These are phyloP conservation scores for Morella rubra DNA, from an alignment of 306 rosid genomes.

Conservation along the genomic window DNA sequence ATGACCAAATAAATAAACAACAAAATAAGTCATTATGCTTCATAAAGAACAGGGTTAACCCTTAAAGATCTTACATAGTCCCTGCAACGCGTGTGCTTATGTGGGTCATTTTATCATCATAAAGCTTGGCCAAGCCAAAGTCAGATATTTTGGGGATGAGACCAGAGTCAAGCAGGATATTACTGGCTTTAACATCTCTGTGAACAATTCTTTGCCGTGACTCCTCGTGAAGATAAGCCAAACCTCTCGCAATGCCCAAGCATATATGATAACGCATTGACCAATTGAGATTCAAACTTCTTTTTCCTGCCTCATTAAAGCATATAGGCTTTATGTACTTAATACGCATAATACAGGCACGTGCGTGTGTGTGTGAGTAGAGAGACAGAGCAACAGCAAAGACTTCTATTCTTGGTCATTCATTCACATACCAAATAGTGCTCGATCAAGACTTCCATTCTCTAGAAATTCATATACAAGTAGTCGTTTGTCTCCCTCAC, in stretches of 20 bases:
- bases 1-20: neutral
- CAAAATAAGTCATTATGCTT: neutral
- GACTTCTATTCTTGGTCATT: neutral
- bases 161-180: slow-evolving; percentile 62
- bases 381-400: neutral
- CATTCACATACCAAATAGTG: slow-evolving; percentile 58
- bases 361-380: no score
- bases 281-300: slow-evolving; percentile 52
- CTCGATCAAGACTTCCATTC: slow-evolving; percentile 85
- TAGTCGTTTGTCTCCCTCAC: slow-evolving; percentile 62
- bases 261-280: slow-evolving; percentile 61
- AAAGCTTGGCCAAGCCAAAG: slow-evolving; percentile 79
- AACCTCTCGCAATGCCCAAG: slow-evolving; percentile 71
- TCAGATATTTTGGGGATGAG: slow-evolving; percentile 75
- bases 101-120: slow-evolving; percentile 72
- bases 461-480: slow-evolving; percentile 81
- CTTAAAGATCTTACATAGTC: slow-evolving; percentile 60
- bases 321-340: neutral
- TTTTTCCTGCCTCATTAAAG: slow-evolving; percentile 37
- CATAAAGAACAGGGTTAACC: slow-evolving; percentile 2
- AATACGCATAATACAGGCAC: neutral
- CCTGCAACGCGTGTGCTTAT: slow-evolving; percentile 82
- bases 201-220: slow-evolving; percentile 68
- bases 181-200: slow-evolving; percentile 82
- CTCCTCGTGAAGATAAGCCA: slow-evolving; percentile 76